phyloP scores from a whole-genome alignment of 176 grass and related monocot genomes.

The Microstegium vimineum region DNA sequence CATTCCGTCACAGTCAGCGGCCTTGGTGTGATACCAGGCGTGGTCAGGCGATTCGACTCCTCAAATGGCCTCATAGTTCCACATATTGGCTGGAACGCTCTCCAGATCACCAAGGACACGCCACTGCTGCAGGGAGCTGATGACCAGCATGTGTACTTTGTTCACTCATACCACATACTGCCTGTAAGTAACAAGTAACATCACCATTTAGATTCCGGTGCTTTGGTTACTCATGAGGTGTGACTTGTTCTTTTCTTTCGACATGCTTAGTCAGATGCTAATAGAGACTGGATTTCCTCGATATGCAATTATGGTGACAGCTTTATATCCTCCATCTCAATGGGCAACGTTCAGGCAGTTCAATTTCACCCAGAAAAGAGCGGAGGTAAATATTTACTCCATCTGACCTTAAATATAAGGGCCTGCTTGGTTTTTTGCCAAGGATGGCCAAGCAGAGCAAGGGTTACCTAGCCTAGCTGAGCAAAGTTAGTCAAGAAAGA shows the following conservation, averaged over 20 bases:
- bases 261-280: constrained; percentile 74
- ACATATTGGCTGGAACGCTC: constrained; percentile 97
- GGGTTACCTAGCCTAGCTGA: too few species aligned
- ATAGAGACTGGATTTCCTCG: constrained; percentile 88
- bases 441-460: too few species aligned
- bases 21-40: constrained; percentile 90
- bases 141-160: constrained; percentile 92
- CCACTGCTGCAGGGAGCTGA: constrained; percentile 72
- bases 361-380: constrained; percentile 99
- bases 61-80: constrained; percentile 79
- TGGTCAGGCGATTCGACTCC: constrained; percentile 77
- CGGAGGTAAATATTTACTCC: constrained; percentile 54
- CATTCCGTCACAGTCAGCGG: constrained; percentile 64
- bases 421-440: too few species aligned
- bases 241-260: constrained; percentile 43
- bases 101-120: constrained; percentile 76
- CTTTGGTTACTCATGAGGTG: constrained; percentile 19
- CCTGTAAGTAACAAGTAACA: constrained; percentile 45
- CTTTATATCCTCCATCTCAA: constrained; percentile 92
- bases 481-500: too few species aligned
- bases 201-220: background rate
- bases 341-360: constrained; percentile 85
- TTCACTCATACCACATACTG: constrained; percentile 83
- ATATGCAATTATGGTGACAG: constrained; percentile 74
- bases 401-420: background rate